Evolutionary conservation across 2,329 filamentous ascomycete genomes (phyloP).

Genomic region (Pseudogymnoascus verrucosus): DNA sequence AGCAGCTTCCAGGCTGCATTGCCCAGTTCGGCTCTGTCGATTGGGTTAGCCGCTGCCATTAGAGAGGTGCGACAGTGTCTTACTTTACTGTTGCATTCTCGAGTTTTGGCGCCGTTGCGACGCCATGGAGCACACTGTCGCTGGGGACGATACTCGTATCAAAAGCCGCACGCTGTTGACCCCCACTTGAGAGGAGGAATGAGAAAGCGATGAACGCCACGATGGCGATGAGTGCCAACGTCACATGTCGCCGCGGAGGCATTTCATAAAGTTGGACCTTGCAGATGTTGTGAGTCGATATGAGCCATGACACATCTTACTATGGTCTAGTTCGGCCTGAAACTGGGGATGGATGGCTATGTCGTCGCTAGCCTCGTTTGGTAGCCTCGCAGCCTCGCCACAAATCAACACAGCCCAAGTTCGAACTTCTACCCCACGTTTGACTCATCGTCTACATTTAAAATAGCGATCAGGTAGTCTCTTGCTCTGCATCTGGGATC

Average conservation of each 20-base stretch:
- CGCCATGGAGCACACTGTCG: conserved; percentile 50
- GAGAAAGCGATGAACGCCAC: conserved; percentile 51
- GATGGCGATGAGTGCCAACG: conserved; percentile 46
- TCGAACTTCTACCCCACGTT: conserved; percentile 5
- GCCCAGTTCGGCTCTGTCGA: conserved; percentile 46
- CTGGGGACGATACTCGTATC: conserved; percentile 12
- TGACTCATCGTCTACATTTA: conserved; percentile 4
- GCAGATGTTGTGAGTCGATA: conserved; percentile 5
- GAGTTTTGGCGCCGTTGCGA: conserved; percentile 70
- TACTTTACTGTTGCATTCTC: conserved; percentile 77
- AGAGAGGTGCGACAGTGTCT: conserved; percentile 18
- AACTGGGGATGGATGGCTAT: background rate
- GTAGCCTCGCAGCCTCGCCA: conserved; percentile 7
- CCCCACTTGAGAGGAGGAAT: conserved; percentile 40
- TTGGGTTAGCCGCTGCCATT: background rate
- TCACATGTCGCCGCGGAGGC: conserved; percentile 36
- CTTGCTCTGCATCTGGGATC: conserved; percentile 1
- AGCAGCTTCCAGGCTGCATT: conserved; percentile 62
- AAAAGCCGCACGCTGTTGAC: conserved; percentile 16
- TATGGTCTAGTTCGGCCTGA: background rate
- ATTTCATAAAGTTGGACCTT: conserved; percentile 15
- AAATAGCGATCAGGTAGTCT: background rate
- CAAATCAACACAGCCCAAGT: conserved; percentile 5
- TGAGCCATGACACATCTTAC: conserved; percentile 1
- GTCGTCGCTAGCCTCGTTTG: background rate